Base-by-base conservation (phyloP, 1,284 basidiomycete genomes). In the Stereum hirsutum region DNA sequence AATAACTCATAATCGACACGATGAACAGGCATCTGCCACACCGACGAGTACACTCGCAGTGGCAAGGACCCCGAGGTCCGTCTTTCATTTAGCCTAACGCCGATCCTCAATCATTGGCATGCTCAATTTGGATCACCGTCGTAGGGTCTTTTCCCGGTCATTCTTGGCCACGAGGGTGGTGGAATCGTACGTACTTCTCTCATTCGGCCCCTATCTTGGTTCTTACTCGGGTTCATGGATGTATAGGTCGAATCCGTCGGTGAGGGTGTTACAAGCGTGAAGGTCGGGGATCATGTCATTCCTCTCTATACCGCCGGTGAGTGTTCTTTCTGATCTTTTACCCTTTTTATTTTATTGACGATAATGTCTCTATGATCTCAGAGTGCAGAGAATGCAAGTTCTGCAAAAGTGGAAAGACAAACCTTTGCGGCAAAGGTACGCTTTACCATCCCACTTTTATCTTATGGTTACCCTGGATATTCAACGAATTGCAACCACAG, bases 361-460 rank as follows among this genome's bases (percentile, higher is more conserved):
- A 38, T 46, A 40, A 47, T 32, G 46, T 47, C 46, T 30, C 24
- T 30, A 34, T n/a, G 5, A 46, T 11, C 26, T 34, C 53, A 89
- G 93, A 97, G 65, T 97, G 93, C 62, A 77, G 78, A 40, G 82
- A 97, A 67, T 97, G 93, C 72, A 95, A 95, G 65, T 98, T 98
- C 72, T 99, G 95, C 78, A 95, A 86, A 69, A 94, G 89, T 46
- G 96, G 95, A 50, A 99, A 98, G 76, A 99, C 95, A 48, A 99
- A 98, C 66, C 76, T 96, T 35, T 96, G 92, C 58, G 85, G 89
- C 46, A 78, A 81, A 68, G 87, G 89, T 87, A 52, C 25, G 51
- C 21, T 35, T 20, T n/a, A n/a, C n/a, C 38, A 26, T 25, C 21
- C 35, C 39, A 12, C 30, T 5, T 33, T 32, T 30, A 23, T 14